A percentile compares a stretch with the other conserved stretches of the same genome.
phyloP scores from a whole-genome alignment of 2,329 filamentous ascomycete species.

The Pseudogymnoascus destructans region DNA sequence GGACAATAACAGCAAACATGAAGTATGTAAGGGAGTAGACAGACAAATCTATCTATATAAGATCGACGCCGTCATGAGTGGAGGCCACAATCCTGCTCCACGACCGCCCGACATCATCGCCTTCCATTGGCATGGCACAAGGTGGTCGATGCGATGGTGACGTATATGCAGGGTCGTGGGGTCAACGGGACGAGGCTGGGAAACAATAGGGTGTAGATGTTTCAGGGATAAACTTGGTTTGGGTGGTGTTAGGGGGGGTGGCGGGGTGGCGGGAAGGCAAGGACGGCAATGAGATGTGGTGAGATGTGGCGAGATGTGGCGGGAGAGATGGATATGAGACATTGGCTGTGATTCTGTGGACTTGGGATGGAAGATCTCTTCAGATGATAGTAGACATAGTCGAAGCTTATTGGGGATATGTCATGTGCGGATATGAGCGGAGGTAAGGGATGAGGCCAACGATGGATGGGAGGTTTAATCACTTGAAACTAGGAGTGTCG shows the following conservation, averaged over 20 bases:
- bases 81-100: not conserved
- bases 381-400: not conserved
- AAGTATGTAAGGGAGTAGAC: conserved; percentile 3
- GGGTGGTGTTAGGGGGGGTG: not conserved
- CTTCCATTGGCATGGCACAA: conserved; percentile 6
- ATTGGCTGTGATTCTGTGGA: not conserved
- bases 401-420: not conserved
- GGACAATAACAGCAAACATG: not conserved
- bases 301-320: not conserved
- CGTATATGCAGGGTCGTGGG: conserved; percentile 7
- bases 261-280: conserved; percentile 4
- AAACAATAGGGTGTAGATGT: conserved; percentile 3
- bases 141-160: not conserved
- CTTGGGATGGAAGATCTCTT: not conserved
- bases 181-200: conserved; percentile 3
- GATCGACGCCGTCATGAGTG: not conserved
- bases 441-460: not conserved
- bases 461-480: not conserved
- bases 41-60: not conserved
- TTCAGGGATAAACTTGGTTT: conserved; percentile 2
- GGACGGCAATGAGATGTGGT: not conserved
- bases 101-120: not conserved
- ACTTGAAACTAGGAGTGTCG: not conserved
- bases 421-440: not conserved
- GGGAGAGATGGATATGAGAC: not conserved